A percentile compares a stretch with the other conserved stretches of the same genome.
phyloP scores from a whole-genome alignment of 2,329 filamentous ascomycete species.

The Hypoxylon sp. region DNA sequence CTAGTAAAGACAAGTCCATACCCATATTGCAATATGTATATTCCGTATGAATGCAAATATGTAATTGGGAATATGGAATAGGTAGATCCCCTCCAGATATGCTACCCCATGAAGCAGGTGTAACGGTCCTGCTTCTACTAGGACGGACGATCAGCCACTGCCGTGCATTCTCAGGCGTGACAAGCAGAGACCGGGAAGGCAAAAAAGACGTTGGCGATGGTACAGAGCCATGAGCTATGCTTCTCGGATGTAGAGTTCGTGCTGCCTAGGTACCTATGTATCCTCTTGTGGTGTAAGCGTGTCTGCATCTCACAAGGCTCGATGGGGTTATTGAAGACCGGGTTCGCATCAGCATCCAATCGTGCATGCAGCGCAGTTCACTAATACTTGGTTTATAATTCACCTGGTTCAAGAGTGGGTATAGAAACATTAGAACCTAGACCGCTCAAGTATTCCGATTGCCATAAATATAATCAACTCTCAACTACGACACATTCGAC shows the following conservation, averaged over 20 bases:
- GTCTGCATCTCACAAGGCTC: constrained; percentile 39
- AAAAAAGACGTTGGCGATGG: constrained; percentile 26
- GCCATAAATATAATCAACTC: constrained; percentile 10
- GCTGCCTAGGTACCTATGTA: constrained; percentile 11
- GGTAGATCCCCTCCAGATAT: constrained; percentile 40
- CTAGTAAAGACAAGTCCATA: neutral
- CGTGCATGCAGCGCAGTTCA: constrained; percentile 35
- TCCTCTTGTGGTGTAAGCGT: constrained; percentile 22
- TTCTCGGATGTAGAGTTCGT: constrained; percentile 25
- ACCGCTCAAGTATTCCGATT: constrained; percentile 9
- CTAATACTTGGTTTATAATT: neutral
- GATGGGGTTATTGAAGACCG: constrained; percentile 26
- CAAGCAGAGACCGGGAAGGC: constrained; percentile 19
- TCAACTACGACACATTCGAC: neutral
- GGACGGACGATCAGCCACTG: constrained; percentile 40
- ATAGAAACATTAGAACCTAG: constrained; percentile 17
- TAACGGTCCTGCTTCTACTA: constrained; percentile 44
- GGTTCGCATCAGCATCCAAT: constrained; percentile 38
- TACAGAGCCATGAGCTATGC: constrained; percentile 27
- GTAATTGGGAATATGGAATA: neutral
- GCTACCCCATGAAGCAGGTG: constrained; percentile 48
- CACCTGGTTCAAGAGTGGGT: constrained; percentile 2
- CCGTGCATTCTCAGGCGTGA: constrained; percentile 31
- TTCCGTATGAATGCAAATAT: neutral
- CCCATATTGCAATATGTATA: neutral